phyloP scores from a whole-genome alignment of 805 yeast genomes.

The Candida krabiensis region DNA sequence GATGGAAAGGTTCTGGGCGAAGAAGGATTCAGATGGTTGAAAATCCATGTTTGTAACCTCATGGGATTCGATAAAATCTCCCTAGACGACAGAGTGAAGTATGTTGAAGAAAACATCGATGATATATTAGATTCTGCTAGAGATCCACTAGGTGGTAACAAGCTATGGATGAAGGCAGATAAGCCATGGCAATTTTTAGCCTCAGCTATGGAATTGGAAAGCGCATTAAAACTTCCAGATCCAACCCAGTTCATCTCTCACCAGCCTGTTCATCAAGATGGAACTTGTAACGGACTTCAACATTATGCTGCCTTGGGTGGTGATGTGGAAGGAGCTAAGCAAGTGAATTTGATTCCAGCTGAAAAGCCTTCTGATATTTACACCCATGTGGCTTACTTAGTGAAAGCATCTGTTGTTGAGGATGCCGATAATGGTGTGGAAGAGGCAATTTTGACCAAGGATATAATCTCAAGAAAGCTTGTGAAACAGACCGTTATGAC shows the following conservation, averaged over 20 bases:
- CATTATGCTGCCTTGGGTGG: constrained; percentile 89
- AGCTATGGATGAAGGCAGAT: constrained; percentile 75
- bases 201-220: constrained; percentile 63
- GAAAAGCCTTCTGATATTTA: constrained; percentile 79
- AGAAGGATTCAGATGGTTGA: constrained; percentile 69
- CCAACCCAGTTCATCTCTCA: constrained; percentile 67
- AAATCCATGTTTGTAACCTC: constrained; percentile 71
- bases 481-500: constrained; percentile 99
- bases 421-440: constrained; percentile 56
- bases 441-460: constrained; percentile 54
- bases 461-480: constrained; percentile 76
- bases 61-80: constrained; percentile 77
- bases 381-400: constrained; percentile 65
- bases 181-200: constrained; percentile 84
- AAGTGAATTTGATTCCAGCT: constrained; percentile 71
- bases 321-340: constrained; percentile 78
- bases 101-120: constrained; percentile 56
- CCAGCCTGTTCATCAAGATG: constrained; percentile 84
- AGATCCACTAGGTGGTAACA: constrained; percentile 55
- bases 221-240: constrained; percentile 59
- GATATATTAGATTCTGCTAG: constrained; percentile 57
- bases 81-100: constrained; percentile 59
- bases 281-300: constrained; percentile 83
- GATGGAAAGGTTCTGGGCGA: constrained; percentile 68
- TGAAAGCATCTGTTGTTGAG: constrained; percentile 50